phyloP scores from a whole-genome alignment of 306 rosid species.

The Quercus berberidifolia region DNA sequence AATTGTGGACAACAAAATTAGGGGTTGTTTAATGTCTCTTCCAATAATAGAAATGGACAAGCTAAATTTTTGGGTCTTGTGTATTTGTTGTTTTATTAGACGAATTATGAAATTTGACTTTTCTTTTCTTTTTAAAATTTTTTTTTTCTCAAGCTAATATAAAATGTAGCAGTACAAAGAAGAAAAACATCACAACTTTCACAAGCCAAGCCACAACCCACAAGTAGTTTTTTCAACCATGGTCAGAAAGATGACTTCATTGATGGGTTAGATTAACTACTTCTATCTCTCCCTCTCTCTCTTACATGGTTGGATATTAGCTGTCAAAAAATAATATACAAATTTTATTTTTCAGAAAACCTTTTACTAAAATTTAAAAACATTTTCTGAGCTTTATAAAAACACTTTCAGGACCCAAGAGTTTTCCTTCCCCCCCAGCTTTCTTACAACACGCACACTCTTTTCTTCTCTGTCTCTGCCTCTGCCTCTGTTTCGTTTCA shows the following conservation, averaged over 20 bases:
- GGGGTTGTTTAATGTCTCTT: no score
- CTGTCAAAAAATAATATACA: constrained; percentile 50
- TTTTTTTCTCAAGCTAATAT: no score
- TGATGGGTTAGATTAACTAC: constrained; percentile 9
- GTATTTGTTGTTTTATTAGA: no score
- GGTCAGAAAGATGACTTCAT: constrained; percentile 26
- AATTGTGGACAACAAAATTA: no score
- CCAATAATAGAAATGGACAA: no score
- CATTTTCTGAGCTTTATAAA: constrained; percentile 36
- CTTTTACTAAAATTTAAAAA: constrained; percentile 3
- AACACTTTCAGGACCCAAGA: constrained; percentile 19
- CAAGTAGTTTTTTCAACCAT: not conserved
- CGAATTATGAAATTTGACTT: not conserved
- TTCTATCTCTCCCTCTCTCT: not conserved
- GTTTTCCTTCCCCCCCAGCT: not conserved
- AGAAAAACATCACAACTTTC: not conserved
- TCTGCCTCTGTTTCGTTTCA: not conserved
- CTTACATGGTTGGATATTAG: constrained; percentile 69
- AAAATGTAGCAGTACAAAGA: no score
- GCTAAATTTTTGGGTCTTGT: no score
- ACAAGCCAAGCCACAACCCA: not conserved
- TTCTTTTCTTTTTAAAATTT: not conserved
- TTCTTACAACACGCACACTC: not conserved
- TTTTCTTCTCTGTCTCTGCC: not conserved
- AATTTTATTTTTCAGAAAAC: constrained; percentile 12